Base-by-base conservation (phyloP, 1,139 yeast species). In the Yamadazyma triangularis region DNA sequence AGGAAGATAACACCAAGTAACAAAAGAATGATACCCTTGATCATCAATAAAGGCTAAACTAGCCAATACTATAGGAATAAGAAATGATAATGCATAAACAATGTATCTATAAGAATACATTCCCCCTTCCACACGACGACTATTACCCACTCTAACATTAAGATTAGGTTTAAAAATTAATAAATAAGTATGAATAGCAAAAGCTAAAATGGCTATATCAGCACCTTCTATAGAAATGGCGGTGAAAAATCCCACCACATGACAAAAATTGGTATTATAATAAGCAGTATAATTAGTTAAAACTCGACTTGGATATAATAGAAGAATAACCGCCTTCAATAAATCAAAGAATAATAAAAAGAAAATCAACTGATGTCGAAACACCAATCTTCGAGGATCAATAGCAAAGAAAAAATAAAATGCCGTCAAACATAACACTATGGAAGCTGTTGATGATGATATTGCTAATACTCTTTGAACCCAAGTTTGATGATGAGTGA, bases 161-260 rank as follows among this genome's bases (percentile, higher is more conserved):
- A 65, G 49, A 21, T 46, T 48, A 0, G 93, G 87, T 39, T 64
- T 64, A 53, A 85, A 85, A 13, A 88, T 81, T 20, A 87, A 61
- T 27, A 88, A 54, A 25, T 79, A 87, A 6, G 91, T 82, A 54
- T 88, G 96, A 13, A 87, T 56, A 2, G 96, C 95, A 57, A 88
- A 82, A 21, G 85, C 72, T 27, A 87, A 60, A 29, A 88, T 88
- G 15, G 94, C 93, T 26, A 86, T 55, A 57, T 88, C 96, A 2
- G 93, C 88, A 11, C 95, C 95, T 54, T 87, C 95, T 18, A 85
- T 82, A 20, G 89, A 73, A 24, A 79, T 69, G 2, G 93, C 86
- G 1, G 95, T 82, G 56, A 87, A 79, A 64, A 85, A 88, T 4
- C 96, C 96, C 28, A 86, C 75, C 10, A 79, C 79, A 48, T 83